Base-by-base conservation (phyloP, 148 eudicot species). In the Diospyros lotus region DNA sequence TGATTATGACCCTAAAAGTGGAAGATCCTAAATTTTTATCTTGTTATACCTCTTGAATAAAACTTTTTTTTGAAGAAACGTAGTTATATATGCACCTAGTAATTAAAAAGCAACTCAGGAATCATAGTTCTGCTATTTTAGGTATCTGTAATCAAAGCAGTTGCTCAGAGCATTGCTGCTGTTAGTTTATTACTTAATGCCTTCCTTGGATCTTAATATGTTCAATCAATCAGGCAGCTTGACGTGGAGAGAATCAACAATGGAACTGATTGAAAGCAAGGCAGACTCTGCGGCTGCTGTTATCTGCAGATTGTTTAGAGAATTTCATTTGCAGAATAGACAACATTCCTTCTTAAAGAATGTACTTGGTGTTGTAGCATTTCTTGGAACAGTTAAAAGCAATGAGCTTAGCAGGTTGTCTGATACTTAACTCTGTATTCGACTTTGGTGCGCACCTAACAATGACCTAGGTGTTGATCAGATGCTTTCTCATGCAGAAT, bases 331-430 rank as follows among this genome's bases (percentile, higher is more conserved):
- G 4, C 68, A 72, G 45, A 40, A 69, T 52, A 69, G 52, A 15
- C 72, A 83, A 51, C 28, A 44, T 28, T 68, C 71, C 13, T 66
- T 78, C 42, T 74, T 45, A 14, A 68, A 63, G 9, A 73, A 84
- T 52, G 66, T 88, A 17, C 58, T 92, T 43, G 94, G 97, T 39
- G 68, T 88, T 6, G 92, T 92, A 75, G 92, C 92, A 48, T 83
- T 85, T 68, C 82, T 92, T 63, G 94, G 82, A 77, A 78, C 82
- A 41, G 85, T 79, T 76, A 71, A 81, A 39, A 72, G 71, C 71
- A 66, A 67, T 73, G 70, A 42, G 54, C 90, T 90, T 73, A 84
- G 91, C 83, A 77, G 89, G 97, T 92, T 68, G 9, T 58, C 39
- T 50, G 63, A 39, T 2, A 3, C 54, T 72, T 46, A 28, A 17